phyloP scores from a whole-genome alignment of 208 protist genomes.

The Zelonia costaricensis region DNA sequence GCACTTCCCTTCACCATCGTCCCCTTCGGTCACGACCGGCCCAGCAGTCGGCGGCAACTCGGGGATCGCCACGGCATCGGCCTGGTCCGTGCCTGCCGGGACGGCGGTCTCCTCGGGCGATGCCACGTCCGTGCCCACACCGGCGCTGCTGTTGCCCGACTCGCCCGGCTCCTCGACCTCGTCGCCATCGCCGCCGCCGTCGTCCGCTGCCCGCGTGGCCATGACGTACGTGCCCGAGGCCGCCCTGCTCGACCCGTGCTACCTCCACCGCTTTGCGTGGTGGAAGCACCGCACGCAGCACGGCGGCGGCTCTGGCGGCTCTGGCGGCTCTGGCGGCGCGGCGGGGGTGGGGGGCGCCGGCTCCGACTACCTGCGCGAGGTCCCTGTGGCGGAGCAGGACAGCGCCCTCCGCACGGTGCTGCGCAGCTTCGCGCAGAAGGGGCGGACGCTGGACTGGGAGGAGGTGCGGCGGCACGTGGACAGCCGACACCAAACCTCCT shows the following conservation, averaged over 20 bases:
- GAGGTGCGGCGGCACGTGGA: slow-evolving; percentile 27
- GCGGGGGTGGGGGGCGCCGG: background rate
- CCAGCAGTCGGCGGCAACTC: too few species aligned
- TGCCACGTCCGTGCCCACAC: background rate
- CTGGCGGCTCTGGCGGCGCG: background rate
- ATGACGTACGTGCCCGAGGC: slow-evolving; percentile 46
- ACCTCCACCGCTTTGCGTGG: slow-evolving; percentile 52
- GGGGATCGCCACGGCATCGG: background rate
- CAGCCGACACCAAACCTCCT: slow-evolving; percentile 8
- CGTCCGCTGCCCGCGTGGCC: too few species aligned
- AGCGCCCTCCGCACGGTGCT: slow-evolving; percentile 26
- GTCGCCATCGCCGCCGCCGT: background rate
- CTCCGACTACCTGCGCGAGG: slow-evolving; percentile 18
- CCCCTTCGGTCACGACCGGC: background rate
- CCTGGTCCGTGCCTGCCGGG: too few species aligned
- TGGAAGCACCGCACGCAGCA: slow-evolving; percentile 41
- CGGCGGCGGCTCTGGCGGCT: background rate
- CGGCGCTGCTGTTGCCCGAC: background rate
- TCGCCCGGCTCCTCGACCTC: background rate
- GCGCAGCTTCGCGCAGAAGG: slow-evolving; percentile 28
- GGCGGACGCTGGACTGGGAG: slow-evolving; percentile 20
- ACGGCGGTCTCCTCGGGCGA: slow-evolving; percentile 1
- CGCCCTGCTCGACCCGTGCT: slow-evolving; percentile 58
- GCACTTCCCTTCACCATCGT: too few species aligned
- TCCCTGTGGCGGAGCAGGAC: slow-evolving; percentile 29